Evolutionary conservation across 352 stramenopile genomes (phyloP), one percentile per base, ranked within the genome.

Genomic region (Paralagenidium karlingii): DNA sequence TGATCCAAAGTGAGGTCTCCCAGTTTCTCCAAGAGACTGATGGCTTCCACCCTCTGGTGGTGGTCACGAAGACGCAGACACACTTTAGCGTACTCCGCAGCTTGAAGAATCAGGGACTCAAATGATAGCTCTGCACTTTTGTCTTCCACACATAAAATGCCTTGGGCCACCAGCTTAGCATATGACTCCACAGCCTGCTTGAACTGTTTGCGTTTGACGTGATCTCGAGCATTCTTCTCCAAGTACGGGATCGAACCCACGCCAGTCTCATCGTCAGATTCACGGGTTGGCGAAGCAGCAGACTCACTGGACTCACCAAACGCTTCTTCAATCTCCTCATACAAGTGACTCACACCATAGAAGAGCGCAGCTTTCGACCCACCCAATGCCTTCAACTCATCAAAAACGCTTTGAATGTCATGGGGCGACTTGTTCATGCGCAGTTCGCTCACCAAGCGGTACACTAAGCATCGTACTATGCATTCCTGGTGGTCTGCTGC

Each of bases 341-440:
- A 85, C 8, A 85, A 34, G 24, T 85, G 71, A 21, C 68, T 62
- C 8, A 85, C 47, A 1, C 71, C 71, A 27, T 85, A 68, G 40
- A 85, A 85, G 26, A 85, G 81, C 15, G 71, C 68, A 13, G 68
- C 71, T 42, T 85, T 85, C 41, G 81, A 68, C 0, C 71, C 68
- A 2, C 71, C 71, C 13, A 82, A 53, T 11, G 38, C 48, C 38
- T 79, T 57, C 32, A 84, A 71, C 5, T 59, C 47, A 8, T 68
- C 45, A 36, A 80, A 82, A 24, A 82, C 68, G 0, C 50, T 43
- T 12, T 61, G 43, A 7, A 85, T 61, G 22, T 36, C 30, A 22
- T 3, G 16, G 19, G 30, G 30, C 19, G 22, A 22, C 37, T 59
- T 45, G 13, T 65, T 49, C 46, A 85, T 55, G 16, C 68, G 62